Evolutionary conservation across 2,329 filamentous ascomycete genomes (phyloP), one percentile per base, ranked within the genome.

Genomic region (Colletotrichum sp.): DNA sequence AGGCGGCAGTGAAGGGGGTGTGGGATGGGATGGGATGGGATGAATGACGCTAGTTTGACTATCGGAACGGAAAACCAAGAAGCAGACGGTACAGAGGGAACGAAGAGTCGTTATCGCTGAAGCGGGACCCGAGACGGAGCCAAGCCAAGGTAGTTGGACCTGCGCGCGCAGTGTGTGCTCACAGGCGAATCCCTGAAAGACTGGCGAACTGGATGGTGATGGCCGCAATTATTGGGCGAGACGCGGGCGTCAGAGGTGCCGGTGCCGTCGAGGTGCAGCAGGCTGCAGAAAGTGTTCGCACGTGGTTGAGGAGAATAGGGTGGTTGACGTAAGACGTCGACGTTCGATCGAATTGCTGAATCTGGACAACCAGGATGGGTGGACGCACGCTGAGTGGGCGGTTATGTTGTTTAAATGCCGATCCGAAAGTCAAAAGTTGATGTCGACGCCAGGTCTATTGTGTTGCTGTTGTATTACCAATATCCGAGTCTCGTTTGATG

Each of bases 391-490:
- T 21, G 38, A 62, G 58, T 48, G 32, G 34, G 30, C 24, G n/a
- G 18, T 48, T 48, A 12, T 62, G 58, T 28, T 34, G 58, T 28
- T n/a, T 18, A 28, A 28, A 26, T 26, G 30, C 36, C 56, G 28
- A 55, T 18, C 56, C 38, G 58, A 48, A 36, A 63, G 61, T 8
- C 69, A 71, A 34, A 48, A 52, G 30, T 32, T 43, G 18, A 61
- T 73, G 32, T 72, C 30, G 77, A 79, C 77, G 38, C 66, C 77
- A 58, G 73, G 69, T 78, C 78, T 78, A 77, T 77, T 69, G 63
- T 43, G 26, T 55, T 30, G 36, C n/a, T 26, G 43, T 14, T 56
- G 21, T 66, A 71, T 71, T 66, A 70, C 30, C 36, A 70, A 55
- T 70, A 70, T 56, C 52, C 24, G 52, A 56, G 52, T 56, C 52